A percentile compares a stretch with the other conserved stretches of the same genome.
Evolutionary conservation across 257 asterid genomes (phyloP).

Genomic region (Pogostemon cablin): DNA sequence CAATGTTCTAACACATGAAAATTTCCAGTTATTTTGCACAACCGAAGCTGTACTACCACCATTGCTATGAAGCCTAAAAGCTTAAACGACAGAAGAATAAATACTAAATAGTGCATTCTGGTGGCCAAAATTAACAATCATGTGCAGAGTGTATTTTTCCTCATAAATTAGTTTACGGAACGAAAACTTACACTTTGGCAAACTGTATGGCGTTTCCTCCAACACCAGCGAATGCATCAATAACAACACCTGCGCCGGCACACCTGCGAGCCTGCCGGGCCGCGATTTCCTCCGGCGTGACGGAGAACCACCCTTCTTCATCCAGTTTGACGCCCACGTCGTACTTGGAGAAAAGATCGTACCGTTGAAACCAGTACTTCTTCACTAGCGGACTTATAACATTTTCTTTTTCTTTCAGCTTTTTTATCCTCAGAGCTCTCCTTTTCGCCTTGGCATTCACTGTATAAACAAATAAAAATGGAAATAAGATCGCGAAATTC

Average conservation of each 20-base stretch:
- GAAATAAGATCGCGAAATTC: neutral
- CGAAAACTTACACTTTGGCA: slow-evolving; percentile 54
- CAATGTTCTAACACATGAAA: neutral
- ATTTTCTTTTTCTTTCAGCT: slow-evolving; percentile 39
- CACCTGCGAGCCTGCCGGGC: slow-evolving; percentile 70
- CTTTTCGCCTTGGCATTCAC: slow-evolving; percentile 46
- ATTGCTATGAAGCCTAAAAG: too few relatives aligned
- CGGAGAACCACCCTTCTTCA: slow-evolving; percentile 98
- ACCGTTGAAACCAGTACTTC: slow-evolving; percentile 83
- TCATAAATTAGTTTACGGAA: neutral
- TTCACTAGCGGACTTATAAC: slow-evolving; percentile 59
- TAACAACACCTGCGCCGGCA: slow-evolving; percentile 60
- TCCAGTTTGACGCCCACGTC: slow-evolving; percentile 76
- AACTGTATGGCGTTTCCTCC: slow-evolving; percentile 94
- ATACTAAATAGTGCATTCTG: too few relatives aligned
- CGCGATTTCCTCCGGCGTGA: slow-evolving; percentile 89
- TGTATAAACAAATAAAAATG: slow-evolving; percentile 20
- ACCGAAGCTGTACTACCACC: too few relatives aligned
- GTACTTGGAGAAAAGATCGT: slow-evolving; percentile 71
- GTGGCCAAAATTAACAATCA: neutral
- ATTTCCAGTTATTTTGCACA: too few relatives aligned
- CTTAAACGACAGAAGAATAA: too few relatives aligned
- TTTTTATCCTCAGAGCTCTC: slow-evolving; percentile 30
- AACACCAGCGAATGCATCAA: slow-evolving; percentile 81
- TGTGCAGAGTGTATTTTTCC: neutral